These are phyloP conservation scores for Aspergillus sp. DNA, from an alignment of 2,329 filamentous ascomycete species.

Conservation along the genomic window DNA sequence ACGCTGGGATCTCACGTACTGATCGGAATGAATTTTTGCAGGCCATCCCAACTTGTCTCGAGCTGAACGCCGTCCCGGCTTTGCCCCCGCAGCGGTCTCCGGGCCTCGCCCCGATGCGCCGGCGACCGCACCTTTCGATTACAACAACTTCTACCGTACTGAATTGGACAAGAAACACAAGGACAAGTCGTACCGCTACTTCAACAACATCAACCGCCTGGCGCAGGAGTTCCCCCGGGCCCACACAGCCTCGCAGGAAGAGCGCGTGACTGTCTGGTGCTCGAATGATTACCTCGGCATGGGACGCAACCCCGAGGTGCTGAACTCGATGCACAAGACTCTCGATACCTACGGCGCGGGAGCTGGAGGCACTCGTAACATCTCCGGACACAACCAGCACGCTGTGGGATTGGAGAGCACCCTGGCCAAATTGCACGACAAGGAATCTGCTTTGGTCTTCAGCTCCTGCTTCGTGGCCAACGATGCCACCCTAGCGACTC, in stretches of 20 bases:
- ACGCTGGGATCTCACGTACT: not conserved
- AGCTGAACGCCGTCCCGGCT: constrained; percentile 22
- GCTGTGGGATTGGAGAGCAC: constrained; percentile 80
- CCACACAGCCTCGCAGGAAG: constrained; percentile 79
- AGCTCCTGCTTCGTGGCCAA: constrained; percentile 98
- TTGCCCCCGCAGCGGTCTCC: constrained; percentile 28
- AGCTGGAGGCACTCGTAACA: constrained; percentile 93
- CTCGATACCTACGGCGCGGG: constrained; percentile 93
- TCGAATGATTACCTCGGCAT: constrained; percentile 99
- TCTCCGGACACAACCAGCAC: constrained; percentile 96
- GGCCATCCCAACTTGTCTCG: constrained; percentile 24
- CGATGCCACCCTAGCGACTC: constrained; percentile 90
- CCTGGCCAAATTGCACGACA: constrained; percentile 83
- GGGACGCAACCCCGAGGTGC: constrained; percentile 84
- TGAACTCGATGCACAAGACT: constrained; percentile 91
- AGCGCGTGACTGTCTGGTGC: constrained; percentile 96
- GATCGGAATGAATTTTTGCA: not conserved
- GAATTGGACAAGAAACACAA: constrained; percentile 99
- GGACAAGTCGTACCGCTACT: constrained; percentile 99
- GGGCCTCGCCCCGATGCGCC: constrained; percentile 51
- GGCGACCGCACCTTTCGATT: constrained; percentile 70
- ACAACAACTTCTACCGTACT: constrained; percentile 80
- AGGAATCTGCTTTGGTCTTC: constrained; percentile 91
- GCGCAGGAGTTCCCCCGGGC: constrained; percentile 95
- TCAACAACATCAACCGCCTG: constrained; percentile 99